Percentiles rank a stretch among this genome's conserved stretches.
Conservation (phyloP, 176 grass and related monocot species). For the Cenchrus purpureus region DNA sequence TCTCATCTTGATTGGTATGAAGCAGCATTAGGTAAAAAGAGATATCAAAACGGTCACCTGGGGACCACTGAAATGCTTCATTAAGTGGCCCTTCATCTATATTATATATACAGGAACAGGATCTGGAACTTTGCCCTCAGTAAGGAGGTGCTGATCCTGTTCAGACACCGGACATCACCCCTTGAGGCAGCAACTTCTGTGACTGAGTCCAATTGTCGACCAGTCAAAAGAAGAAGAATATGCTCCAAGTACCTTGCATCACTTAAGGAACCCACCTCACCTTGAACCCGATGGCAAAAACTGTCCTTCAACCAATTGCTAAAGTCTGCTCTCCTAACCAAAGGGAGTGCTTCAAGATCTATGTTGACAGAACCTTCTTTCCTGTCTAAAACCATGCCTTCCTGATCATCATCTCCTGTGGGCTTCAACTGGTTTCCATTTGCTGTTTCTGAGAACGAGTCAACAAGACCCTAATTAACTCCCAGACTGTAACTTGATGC, state of each 20-base stretch:
- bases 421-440: constrained; percentile 44
- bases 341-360: constrained; percentile 78
- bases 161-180: constrained; percentile 62
- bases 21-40: constrained; percentile 97
- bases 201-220: constrained; percentile 80
- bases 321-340: constrained; percentile 87
- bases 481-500: constrained; percentile 88
- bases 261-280: constrained; percentile 70
- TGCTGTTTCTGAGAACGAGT: constrained; percentile 74
- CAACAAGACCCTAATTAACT: constrained; percentile 90
- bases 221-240: constrained; percentile 84
- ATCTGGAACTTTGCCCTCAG: constrained; percentile 80
- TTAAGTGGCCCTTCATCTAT: constrained; percentile 91
- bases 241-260: constrained; percentile 79
- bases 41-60: constrained; percentile 79
- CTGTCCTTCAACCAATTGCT: constrained; percentile 89
- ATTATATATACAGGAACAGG: constrained; percentile 88
- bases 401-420: constrained; percentile 60
- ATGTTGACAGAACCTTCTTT: constrained; percentile 67
- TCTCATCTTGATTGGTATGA: constrained; percentile 70
- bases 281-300: constrained; percentile 84
- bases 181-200: constrained; percentile 80
- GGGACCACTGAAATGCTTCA: constrained; percentile 58
- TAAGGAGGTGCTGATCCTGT: constrained; percentile 52
- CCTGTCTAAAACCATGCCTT: constrained; percentile 83